A percentile compares a stretch with the other conserved stretches of the same genome.
Evolutionary conservation across 2,329 filamentous ascomycete species (phyloP).

Genomic region (Daldinia eschscholtzii): DNA sequence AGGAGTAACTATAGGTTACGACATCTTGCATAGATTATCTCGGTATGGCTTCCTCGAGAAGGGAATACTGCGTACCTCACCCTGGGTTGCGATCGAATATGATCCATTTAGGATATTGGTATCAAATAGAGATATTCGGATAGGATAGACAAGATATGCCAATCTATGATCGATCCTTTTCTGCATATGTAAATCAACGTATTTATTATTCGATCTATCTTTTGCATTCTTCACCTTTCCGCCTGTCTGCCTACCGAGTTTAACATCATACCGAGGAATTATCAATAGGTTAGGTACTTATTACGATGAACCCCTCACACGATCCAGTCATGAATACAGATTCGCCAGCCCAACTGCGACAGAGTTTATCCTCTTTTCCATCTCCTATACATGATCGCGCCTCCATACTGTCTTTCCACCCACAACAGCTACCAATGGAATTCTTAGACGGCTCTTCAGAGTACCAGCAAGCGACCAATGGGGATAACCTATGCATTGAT

Average conservation of each 20-base stretch:
- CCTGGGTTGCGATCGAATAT: neutral
- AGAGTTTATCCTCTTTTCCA: conserved; percentile 8
- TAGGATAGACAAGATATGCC: neutral
- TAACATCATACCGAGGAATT: neutral
- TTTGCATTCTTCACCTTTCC: conserved; percentile 20
- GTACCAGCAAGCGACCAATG: conserved; percentile 1
- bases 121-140: conserved; percentile 14
- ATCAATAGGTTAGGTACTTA: conserved; percentile 15
- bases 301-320: conserved; percentile 26
- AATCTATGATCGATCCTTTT: conserved; percentile 3
- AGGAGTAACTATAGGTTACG: conserved; percentile 19
- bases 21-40: conserved; percentile 28
- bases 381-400: conserved; percentile 9
- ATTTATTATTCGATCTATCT: conserved; percentile 8
- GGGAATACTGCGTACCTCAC: neutral
- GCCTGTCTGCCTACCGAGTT: neutral
- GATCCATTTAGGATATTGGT: neutral
- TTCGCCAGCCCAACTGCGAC: conserved; percentile 11
- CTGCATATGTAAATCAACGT: conserved; percentile 6
- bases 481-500: neutral
- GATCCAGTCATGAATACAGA: conserved; percentile 21
- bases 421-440: conserved; percentile 22
- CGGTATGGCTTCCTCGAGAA: conserved; percentile 4
- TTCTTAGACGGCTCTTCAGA: conserved; percentile 14
- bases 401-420: conserved; percentile 3